Percentiles rank a stretch among this genome's conserved stretches.
Conservation (phyloP, 2,329 filamentous ascomycete genomes). For the Fusarium continuum region DNA sequence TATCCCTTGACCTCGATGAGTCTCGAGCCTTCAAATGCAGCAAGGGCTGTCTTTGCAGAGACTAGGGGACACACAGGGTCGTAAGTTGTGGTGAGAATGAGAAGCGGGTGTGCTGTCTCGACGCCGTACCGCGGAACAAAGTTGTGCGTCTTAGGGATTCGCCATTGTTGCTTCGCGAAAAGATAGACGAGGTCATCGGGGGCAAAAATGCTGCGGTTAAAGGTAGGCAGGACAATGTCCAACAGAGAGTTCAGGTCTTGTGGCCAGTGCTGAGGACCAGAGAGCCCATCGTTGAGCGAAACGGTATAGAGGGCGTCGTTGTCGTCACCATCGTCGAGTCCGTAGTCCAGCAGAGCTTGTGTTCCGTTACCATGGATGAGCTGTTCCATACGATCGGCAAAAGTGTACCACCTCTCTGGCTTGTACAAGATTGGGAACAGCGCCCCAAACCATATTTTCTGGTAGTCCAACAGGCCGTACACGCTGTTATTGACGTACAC, state of each 20-base stretch:
- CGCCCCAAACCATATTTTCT: conserved; percentile 48
- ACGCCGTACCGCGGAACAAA: conserved; percentile 47
- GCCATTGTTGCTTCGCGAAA: conserved; percentile 46
- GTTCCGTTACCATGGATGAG: conserved; percentile 54
- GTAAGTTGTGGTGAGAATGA: conserved; percentile 46
- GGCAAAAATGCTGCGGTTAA: conserved; percentile 47
- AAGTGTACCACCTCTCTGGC: conserved; percentile 49
- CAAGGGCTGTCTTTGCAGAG: conserved; percentile 50
- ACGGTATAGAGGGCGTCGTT: conserved; percentile 43
- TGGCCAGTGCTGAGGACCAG: conserved; percentile 45
- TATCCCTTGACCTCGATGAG: conserved; percentile 55
- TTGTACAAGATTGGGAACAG: conserved; percentile 53
- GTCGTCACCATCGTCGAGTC: conserved; percentile 18
- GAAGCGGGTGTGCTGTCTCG: conserved; percentile 44
- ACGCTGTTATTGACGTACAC: conserved; percentile 55
- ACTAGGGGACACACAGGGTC: conserved; percentile 62
- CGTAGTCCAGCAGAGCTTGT: conserved; percentile 49
- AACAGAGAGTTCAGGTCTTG: conserved; percentile 46
- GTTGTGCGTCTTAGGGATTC: conserved; percentile 42
- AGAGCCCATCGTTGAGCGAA: conserved; percentile 42
- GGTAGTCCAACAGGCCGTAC: conserved; percentile 52
- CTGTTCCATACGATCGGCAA: conserved; percentile 48
- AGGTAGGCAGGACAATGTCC: conserved; percentile 47
- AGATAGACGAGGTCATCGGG: conserved; percentile 44
- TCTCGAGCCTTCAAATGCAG: conserved; percentile 49